Percentiles rank a stretch among this genome's conserved stretches.
These are phyloP conservation scores for Coniochaeta sp. DNA, from an alignment of 2,329 filamentous ascomycete genomes.

Conservation along the genomic window DNA sequence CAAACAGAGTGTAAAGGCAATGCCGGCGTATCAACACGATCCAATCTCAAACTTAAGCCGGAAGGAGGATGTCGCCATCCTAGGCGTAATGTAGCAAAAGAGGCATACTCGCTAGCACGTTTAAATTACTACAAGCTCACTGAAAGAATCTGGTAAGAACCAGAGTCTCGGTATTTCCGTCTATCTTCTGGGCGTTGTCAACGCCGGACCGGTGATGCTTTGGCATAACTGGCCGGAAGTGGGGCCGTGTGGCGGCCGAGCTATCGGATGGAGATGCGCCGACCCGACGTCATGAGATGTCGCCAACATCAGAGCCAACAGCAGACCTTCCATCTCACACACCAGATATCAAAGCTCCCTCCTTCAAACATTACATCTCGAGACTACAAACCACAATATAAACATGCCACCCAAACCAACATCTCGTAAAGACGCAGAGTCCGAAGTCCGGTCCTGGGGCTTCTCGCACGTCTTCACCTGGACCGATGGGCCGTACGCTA, in stretches of 20 bases:
- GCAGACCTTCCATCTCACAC: not conserved
- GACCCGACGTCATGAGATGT: not conserved
- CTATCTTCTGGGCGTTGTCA: not conserved
- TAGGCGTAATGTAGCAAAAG: no score
- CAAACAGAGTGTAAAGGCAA: no score
- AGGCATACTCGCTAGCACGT: no score
- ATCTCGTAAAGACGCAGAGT: conserved; percentile 43
- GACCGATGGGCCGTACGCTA: conserved; percentile 59
- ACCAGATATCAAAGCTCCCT: not conserved
- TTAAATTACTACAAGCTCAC: not conserved
- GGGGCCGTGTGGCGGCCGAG: not conserved
- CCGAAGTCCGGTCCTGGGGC: conserved; percentile 61
- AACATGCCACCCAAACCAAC: conserved; percentile 14
- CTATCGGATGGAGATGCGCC: not conserved
- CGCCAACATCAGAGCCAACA: not conserved
- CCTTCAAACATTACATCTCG: not conserved
- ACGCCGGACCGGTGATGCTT: not conserved
- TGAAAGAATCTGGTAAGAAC: not conserved
- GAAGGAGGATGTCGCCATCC: no score
- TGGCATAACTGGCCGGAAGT: not conserved
- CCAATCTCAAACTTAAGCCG: no score
- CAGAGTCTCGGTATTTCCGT: not conserved
- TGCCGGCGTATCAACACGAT: no score
- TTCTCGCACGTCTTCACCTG: conserved; percentile 65
- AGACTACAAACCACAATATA: not conserved